phyloP scores from a whole-genome alignment of 495 filamentous ascomycete genomes.

The Penicillium arizonense region DNA sequence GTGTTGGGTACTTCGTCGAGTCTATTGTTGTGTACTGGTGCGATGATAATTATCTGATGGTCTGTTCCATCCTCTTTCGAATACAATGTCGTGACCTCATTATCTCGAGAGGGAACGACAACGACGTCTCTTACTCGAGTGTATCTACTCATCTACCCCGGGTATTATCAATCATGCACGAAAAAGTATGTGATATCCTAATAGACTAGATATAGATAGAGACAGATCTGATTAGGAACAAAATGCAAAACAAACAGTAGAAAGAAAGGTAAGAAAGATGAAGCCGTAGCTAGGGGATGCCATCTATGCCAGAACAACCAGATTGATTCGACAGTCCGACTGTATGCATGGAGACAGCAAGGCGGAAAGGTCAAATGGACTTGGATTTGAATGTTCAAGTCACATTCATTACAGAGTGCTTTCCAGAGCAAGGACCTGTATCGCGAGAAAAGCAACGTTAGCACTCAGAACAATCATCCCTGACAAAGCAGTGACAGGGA shows the following conservation, averaged over 20 bases:
- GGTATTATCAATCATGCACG: neutral
- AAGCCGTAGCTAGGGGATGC: neutral
- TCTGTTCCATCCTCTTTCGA: too few species aligned
- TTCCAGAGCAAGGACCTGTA: constrained; percentile 53
- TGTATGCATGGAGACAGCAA: too few species aligned
- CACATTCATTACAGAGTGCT: constrained; percentile 36
- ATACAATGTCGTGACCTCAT: too few species aligned
- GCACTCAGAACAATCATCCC: neutral
- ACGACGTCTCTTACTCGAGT: too few species aligned
- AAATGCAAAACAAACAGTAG: neutral
- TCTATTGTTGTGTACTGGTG: too few species aligned
- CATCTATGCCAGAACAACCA: neutral
- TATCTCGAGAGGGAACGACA: too few species aligned
- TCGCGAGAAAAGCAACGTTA: constrained; percentile 6
- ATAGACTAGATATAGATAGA: neutral
- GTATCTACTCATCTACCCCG: too few species aligned
- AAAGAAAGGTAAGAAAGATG: too few species aligned
- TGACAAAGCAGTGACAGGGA: neutral
- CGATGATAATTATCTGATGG: too few species aligned
- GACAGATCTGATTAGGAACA: neutral
- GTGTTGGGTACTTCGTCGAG: too few species aligned
- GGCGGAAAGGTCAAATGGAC: too few species aligned
- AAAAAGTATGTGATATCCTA: neutral
- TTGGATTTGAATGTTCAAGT: neutral
- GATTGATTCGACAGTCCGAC: too few species aligned